Percentiles rank a stretch among this genome's conserved stretches.
Conservation (phyloP, 495 filamentous ascomycete genomes). For the Penicillium odoratum region DNA sequence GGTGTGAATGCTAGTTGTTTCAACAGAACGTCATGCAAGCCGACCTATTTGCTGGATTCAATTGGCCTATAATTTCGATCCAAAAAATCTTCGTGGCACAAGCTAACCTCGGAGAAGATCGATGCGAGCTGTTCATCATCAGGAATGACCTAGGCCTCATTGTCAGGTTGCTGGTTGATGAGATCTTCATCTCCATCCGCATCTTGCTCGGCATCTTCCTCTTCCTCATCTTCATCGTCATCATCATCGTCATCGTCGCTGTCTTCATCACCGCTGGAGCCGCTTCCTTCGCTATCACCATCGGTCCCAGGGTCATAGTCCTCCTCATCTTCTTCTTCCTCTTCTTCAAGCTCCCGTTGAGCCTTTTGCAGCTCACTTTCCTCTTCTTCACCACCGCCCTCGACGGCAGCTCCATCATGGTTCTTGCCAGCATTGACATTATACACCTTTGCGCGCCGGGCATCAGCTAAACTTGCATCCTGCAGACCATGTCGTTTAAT, state of each 20-base stretch:
- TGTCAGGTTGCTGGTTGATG: constrained; percentile 40
- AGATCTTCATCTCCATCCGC: constrained; percentile 53
- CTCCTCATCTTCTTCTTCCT: constrained; percentile 83
- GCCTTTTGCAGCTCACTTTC: constrained; percentile 66
- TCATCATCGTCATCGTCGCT: constrained; percentile 51
- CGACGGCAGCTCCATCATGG: constrained; percentile 32
- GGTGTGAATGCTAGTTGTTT: constrained; percentile 8
- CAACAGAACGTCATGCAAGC: neutral
- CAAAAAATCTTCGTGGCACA: neutral
- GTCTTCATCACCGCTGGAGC: constrained; percentile 54
- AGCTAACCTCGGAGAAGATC: neutral
- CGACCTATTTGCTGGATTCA: constrained; percentile 1
- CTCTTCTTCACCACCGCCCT: constrained; percentile 42
- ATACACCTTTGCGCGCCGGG: constrained; percentile 75
- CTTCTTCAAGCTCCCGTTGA: constrained; percentile 61
- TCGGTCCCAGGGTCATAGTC: constrained; percentile 85
- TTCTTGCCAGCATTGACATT: constrained; percentile 60
- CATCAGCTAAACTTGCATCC: constrained; percentile 89
- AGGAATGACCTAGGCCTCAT: constrained; percentile 39
- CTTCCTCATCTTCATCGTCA: constrained; percentile 43
- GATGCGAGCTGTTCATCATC: constrained; percentile 24
- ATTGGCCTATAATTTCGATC: neutral
- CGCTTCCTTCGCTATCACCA: constrained; percentile 69
- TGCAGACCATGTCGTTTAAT: constrained; percentile 78
- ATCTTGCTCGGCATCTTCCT: constrained; percentile 39